Evolutionary conservation across 2,329 filamentous ascomycete species (phyloP).

Genomic region (Colletotrichum tanaceti): DNA sequence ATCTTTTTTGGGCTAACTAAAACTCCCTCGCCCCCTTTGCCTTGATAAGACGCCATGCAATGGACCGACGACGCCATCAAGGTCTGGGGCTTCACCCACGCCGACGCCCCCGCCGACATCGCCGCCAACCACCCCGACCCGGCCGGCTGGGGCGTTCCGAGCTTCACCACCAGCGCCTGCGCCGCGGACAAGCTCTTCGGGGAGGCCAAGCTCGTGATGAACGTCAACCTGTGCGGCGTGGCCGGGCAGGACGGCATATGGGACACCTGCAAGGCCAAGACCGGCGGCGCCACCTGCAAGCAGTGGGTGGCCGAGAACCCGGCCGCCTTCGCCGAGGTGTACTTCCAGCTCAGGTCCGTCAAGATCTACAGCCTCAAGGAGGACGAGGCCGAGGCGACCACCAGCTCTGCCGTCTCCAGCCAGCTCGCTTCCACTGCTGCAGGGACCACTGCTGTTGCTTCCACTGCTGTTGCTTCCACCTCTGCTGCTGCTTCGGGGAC

Average conservation of each 20-base stretch:
- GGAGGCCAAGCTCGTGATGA: slow-evolving; percentile 46
- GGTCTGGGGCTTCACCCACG: slow-evolving; percentile 73
- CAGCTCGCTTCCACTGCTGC: slow-evolving; percentile 4
- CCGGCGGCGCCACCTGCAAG: slow-evolving; percentile 48
- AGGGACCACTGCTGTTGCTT: slow-evolving; percentile 1
- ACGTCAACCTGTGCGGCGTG: slow-evolving; percentile 74
- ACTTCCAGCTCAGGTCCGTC: slow-evolving; percentile 59
- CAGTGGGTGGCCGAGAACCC: slow-evolving; percentile 54
- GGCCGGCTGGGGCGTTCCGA: slow-evolving; percentile 45
- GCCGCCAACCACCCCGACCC: slow-evolving; percentile 45
- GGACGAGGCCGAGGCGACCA: slow-evolving; percentile 1
- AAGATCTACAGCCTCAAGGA: slow-evolving; percentile 48
- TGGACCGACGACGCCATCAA: slow-evolving; percentile 72
- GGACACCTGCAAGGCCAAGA: slow-evolving; percentile 44
- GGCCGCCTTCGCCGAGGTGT: slow-evolving; percentile 50
- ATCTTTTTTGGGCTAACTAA: background rate
- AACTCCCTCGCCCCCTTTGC: too few species aligned
- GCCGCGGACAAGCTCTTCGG: slow-evolving; percentile 46
- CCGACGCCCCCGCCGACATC: slow-evolving; percentile 65
- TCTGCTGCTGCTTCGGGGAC: too few species aligned
- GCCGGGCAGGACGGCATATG: slow-evolving; percentile 57
- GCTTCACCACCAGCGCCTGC: slow-evolving; percentile 45
- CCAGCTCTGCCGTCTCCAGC: slow-evolving; percentile 1
- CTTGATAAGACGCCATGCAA: slow-evolving; percentile 68
- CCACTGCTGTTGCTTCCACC: too few species aligned